Conservation (phyloP, 495 filamentous ascomycete genomes). For the Cudoniella acicularis region DNA sequence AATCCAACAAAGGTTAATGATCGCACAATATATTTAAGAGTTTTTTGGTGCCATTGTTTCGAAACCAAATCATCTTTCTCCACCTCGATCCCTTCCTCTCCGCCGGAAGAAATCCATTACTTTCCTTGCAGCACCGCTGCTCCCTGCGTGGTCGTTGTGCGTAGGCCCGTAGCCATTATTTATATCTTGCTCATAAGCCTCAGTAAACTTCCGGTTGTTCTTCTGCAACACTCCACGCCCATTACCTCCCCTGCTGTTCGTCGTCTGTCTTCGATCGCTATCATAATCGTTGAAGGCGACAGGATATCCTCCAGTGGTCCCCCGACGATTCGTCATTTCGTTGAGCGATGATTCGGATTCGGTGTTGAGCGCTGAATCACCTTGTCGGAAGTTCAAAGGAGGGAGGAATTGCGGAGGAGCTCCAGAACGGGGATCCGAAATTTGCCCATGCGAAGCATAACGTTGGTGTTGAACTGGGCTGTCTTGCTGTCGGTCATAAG, state of each 20-base stretch:
- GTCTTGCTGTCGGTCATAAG: conserved; percentile 21
- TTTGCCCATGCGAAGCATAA: conserved; percentile 12
- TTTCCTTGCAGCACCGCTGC: conserved; percentile 76
- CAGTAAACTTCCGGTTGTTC: conserved; percentile 77
- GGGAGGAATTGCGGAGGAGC: conserved; percentile 30
- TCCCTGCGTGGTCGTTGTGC: conserved; percentile 66
- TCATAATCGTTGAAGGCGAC: conserved; percentile 36
- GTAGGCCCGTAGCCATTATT: conserved; percentile 36
- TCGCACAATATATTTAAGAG: background rate
- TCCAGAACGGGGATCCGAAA: conserved; percentile 37
- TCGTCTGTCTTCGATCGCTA: conserved; percentile 20
- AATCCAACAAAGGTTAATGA: background rate
- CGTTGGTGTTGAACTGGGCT: conserved; percentile 25
- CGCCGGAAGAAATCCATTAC: conserved; percentile 98
- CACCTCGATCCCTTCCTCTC: conserved; percentile 60
- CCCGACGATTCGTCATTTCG: conserved; percentile 19
- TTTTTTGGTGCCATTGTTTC: background rate
- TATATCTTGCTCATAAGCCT: conserved; percentile 76
- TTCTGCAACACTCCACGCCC: conserved; percentile 61
- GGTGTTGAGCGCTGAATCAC: conserved; percentile 40
- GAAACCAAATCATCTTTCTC: conserved; percentile 3
- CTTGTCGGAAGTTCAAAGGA: conserved; percentile 36
- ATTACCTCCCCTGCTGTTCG: conserved; percentile 38
- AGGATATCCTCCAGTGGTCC: conserved; percentile 15
- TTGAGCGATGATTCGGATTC: conserved; percentile 47